phyloP scores from a whole-genome alignment of 176 grass and related monocot species.

The Alopecurus myosuroides region DNA sequence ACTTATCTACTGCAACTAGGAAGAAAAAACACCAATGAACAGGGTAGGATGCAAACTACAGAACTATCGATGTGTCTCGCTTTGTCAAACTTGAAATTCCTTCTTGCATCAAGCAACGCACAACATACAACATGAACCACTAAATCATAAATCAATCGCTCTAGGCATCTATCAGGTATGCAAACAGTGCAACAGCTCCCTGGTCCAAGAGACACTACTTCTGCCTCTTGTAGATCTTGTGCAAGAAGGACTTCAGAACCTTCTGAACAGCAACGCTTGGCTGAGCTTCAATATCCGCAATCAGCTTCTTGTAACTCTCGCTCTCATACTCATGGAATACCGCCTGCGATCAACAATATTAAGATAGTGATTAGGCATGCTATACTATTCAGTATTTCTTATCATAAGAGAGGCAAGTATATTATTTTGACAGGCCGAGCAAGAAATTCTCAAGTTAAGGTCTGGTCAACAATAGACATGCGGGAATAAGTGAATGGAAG shows the following conservation, averaged over 20 bases:
- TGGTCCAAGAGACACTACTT: slow-evolving; percentile 42
- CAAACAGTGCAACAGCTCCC: not conserved
- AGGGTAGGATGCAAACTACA: slow-evolving; percentile 10
- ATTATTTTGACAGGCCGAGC: not conserved
- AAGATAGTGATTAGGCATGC: not conserved
- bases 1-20: not conserved
- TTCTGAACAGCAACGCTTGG: slow-evolving; percentile 61
- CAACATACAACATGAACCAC: slow-evolving; percentile 26
- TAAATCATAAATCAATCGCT: not conserved
- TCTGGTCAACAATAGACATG: not conserved
- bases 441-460: not conserved
- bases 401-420: not conserved
- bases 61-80: slow-evolving; percentile 3
- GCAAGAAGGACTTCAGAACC: slow-evolving; percentile 85
- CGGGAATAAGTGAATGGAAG: not conserved
- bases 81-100: slow-evolving; percentile 36
- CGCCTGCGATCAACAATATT: slow-evolving; percentile 25
- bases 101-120: slow-evolving; percentile 27
- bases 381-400: not conserved
- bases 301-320: slow-evolving; percentile 64
- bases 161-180: not conserved
- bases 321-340: slow-evolving; percentile 68
- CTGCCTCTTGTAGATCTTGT: slow-evolving; percentile 94
- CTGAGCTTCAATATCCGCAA: slow-evolving; percentile 66
- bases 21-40: not conserved